Conservation (phyloP, 768 basidiomycete species). For the Trametes maxima region DNA sequence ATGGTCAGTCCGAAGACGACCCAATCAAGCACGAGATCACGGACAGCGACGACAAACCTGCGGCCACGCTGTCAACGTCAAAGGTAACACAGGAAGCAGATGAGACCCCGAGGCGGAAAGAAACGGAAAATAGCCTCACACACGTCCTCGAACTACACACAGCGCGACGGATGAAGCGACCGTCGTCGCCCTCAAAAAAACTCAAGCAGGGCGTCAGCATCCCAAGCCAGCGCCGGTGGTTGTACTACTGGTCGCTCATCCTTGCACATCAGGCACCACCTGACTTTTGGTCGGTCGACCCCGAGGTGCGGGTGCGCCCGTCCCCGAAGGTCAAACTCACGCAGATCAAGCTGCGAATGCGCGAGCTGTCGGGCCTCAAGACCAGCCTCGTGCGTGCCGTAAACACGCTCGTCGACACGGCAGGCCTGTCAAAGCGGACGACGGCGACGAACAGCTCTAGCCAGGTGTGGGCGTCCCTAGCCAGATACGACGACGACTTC, state of each 20-base stretch:
- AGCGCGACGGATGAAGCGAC: slow-evolving; percentile 62
- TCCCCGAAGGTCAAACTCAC: slow-evolving; percentile 57
- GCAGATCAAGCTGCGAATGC: slow-evolving; percentile 61
- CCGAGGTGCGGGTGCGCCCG: slow-evolving; percentile 11
- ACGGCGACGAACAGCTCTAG: slow-evolving; percentile 36
- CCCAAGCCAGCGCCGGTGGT: slow-evolving; percentile 77
- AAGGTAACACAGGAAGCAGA: neutral
- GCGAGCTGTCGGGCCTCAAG: slow-evolving; percentile 53
- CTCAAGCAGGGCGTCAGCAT: slow-evolving; percentile 69
- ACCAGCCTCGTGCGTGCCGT: slow-evolving; percentile 57
- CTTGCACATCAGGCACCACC: slow-evolving; percentile 56
- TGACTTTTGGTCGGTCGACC: slow-evolving; percentile 45
- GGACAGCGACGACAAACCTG: neutral
- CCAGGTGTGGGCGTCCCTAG: slow-evolving; percentile 71
- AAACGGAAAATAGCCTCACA: slow-evolving; percentile 39
- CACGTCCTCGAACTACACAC: slow-evolving; percentile 71
- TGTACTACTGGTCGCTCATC: slow-evolving; percentile 77
- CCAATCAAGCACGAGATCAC: slow-evolving; percentile 25
- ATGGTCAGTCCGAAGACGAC: slow-evolving; percentile 17
- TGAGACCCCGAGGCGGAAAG: neutral
- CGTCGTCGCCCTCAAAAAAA: slow-evolving; percentile 27
- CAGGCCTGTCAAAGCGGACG: slow-evolving; percentile 40
- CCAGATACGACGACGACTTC: slow-evolving; percentile 77
- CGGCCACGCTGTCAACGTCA: neutral
- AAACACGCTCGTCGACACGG: slow-evolving; percentile 52